A percentile compares a stretch with the other conserved stretches of the same genome.
Evolutionary conservation across 805 yeast genomes (phyloP).

Genomic region (Yamadazyma akitaensis): DNA sequence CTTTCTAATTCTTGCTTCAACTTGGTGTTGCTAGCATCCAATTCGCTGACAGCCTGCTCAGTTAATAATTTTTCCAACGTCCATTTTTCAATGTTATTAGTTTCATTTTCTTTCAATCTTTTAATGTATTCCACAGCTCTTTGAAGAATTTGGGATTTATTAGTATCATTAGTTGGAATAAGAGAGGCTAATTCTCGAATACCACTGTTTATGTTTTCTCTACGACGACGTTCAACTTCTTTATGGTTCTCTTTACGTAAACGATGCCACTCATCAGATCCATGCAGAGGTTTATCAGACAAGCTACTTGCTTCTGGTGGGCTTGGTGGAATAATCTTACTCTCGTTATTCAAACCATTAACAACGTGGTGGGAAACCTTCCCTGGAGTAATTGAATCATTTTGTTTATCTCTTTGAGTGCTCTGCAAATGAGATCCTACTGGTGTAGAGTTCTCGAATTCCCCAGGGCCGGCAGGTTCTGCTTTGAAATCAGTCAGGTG

Average conservation of each 20-base stretch:
- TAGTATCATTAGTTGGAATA: conserved; percentile 79
- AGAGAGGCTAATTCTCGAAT: conserved; percentile 74
- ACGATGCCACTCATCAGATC: conserved; percentile 81
- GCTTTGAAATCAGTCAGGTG: neutral
- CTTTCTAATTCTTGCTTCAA: conserved; percentile 83
- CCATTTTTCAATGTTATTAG: conserved; percentile 88
- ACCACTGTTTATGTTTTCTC: conserved; percentile 86
- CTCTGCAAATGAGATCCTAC: neutral
- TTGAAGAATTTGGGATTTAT: conserved; percentile 85
- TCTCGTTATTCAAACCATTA: neutral
- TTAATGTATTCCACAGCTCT: conserved; percentile 89
- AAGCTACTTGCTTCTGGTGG: conserved; percentile 27
- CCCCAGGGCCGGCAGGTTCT: neutral
- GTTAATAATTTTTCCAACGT: conserved; percentile 88
- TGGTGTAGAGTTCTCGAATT: neutral
- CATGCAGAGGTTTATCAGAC: conserved; percentile 56
- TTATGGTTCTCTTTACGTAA: conserved; percentile 88
- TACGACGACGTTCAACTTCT: conserved; percentile 90
- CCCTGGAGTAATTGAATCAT: neutral
- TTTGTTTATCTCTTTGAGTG: neutral
- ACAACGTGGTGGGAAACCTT: neutral
- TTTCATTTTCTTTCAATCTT: conserved; percentile 85
- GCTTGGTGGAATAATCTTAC: neutral
- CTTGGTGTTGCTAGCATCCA: conserved; percentile 81
- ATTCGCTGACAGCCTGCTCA: conserved; percentile 86